Conservation (phyloP, 2,329 filamentous ascomycete species). For the Talaromyces sp. region DNA sequence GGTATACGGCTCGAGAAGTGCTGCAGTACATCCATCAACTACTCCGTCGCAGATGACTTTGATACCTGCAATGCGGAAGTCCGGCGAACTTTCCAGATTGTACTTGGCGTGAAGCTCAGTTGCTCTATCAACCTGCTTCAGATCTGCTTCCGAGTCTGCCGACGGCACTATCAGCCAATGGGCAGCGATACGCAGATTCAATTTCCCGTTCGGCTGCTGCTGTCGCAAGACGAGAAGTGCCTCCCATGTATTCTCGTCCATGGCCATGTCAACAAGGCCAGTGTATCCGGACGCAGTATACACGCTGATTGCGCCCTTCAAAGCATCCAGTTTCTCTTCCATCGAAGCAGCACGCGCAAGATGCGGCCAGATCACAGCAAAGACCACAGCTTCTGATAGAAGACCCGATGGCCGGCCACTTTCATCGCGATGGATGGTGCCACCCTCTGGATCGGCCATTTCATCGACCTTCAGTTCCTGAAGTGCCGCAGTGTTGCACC, state of each 20-base stretch:
- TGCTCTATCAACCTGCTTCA: slow-evolving; percentile 46
- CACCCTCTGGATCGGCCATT: slow-evolving; percentile 44
- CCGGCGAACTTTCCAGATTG: slow-evolving; percentile 38
- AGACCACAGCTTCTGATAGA: slow-evolving; percentile 46
- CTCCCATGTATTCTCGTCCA: slow-evolving; percentile 50
- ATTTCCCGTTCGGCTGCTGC: slow-evolving; percentile 24
- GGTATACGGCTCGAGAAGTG: slow-evolving; percentile 47
- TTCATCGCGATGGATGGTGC: slow-evolving; percentile 46
- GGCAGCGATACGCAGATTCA: slow-evolving; percentile 46
- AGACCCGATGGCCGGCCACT: slow-evolving; percentile 45
- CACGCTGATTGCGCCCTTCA: slow-evolving; percentile 41
- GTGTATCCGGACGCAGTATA: slow-evolving; percentile 49
- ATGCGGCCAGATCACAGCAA: slow-evolving; percentile 48
- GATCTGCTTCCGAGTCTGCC: slow-evolving; percentile 36
- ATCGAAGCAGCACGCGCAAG: slow-evolving; percentile 42
- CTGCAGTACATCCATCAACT: slow-evolving; percentile 52
- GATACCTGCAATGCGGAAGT: slow-evolving; percentile 47
- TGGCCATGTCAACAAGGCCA: slow-evolving; percentile 52
- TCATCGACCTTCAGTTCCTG: slow-evolving; percentile 44
- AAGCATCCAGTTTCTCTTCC: slow-evolving; percentile 42
- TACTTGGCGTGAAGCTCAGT: slow-evolving; percentile 42
- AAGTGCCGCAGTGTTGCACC: slow-evolving; percentile 50
- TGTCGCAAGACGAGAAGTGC: slow-evolving; percentile 40
- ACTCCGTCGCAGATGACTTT: slow-evolving; percentile 52
- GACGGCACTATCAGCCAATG: slow-evolving; percentile 50